These are phyloP conservation scores for Aureobasidium leucospermi DNA, from an alignment of 2,329 filamentous ascomycete species.

Conservation along the genomic window DNA sequence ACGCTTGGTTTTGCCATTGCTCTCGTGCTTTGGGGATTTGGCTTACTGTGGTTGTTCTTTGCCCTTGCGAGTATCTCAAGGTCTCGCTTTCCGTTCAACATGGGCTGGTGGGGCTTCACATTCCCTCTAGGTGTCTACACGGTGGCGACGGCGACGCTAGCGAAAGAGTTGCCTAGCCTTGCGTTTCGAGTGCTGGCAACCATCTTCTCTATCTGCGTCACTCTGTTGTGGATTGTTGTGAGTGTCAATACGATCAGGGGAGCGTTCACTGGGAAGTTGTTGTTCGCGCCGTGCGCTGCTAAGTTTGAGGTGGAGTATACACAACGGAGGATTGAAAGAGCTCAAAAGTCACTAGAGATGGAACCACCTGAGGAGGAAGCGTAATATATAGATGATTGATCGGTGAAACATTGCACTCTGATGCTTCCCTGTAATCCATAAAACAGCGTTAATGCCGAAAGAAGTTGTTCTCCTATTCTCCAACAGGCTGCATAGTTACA, in stretches of 20 bases:
- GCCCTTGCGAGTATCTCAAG: constrained; percentile 44
- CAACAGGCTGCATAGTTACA: background rate
- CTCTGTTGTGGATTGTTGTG: constrained; percentile 50
- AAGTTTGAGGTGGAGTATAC: constrained; percentile 7
- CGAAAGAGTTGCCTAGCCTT: constrained; percentile 42
- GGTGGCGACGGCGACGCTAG: constrained; percentile 2
- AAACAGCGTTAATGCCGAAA: background rate
- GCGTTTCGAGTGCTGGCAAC: constrained; percentile 53
- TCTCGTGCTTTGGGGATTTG: constrained; percentile 50
- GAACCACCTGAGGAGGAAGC: background rate
- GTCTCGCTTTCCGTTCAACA: constrained; percentile 50
- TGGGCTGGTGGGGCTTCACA: constrained; percentile 57
- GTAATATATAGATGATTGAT: background rate
- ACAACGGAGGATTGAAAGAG: constrained; percentile 6
- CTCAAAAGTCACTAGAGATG: constrained; percentile 5
- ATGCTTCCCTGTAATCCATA: too few relatives aligned
- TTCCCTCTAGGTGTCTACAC: constrained; percentile 36
- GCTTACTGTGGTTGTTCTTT: constrained; percentile 47
- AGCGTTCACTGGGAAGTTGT: constrained; percentile 42
- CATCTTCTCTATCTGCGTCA: constrained; percentile 45
- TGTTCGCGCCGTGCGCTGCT: constrained; percentile 44
- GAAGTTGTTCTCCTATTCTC: background rate
- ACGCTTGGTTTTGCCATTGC: constrained; percentile 46
- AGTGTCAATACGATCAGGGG: constrained; percentile 43
- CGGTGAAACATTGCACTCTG: background rate